Evolutionary conservation across 495 filamentous ascomycete genomes (phyloP).

Genomic region (Chlorociboria aeruginascens): DNA sequence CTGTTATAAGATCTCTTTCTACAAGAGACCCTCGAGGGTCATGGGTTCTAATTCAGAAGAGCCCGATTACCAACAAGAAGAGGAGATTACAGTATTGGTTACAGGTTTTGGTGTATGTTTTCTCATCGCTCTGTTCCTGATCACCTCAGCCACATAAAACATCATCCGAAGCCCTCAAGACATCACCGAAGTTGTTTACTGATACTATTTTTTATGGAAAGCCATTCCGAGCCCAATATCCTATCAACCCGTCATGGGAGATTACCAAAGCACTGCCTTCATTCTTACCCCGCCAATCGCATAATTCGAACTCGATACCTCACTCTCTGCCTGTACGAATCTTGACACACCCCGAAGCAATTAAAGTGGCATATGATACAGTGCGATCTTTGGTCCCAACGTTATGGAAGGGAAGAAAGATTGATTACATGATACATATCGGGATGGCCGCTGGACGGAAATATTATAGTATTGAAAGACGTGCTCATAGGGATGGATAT

Average conservation of each 20-base stretch:
- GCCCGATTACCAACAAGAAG: slow-evolving; percentile 5
- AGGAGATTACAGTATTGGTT: slow-evolving; percentile 54
- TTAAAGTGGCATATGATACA: slow-evolving; percentile 57
- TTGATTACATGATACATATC: slow-evolving; percentile 64
- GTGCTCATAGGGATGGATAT: slow-evolving; percentile 69
- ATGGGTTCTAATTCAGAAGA: slow-evolving; percentile 7
- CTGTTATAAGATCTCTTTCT: not conserved
- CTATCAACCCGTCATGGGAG: slow-evolving; percentile 61
- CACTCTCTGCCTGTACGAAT: slow-evolving; percentile 28
- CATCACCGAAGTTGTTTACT: not conserved
- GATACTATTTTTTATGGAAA: slow-evolving; percentile 21
- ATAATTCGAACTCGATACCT: slow-evolving; percentile 29
- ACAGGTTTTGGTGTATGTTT: slow-evolving; percentile 61
- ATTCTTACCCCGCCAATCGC: slow-evolving; percentile 22
- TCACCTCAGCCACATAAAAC: too few relatives aligned
- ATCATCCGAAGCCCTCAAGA: too few relatives aligned
- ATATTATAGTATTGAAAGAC: slow-evolving; percentile 58
- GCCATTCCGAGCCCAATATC: slow-evolving; percentile 53
- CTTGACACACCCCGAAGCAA: slow-evolving; percentile 41
- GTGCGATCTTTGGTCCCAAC: slow-evolving; percentile 49
- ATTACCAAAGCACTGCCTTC: slow-evolving; percentile 48
- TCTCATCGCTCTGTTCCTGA: not conserved
- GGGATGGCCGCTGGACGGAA: slow-evolving; percentile 64
- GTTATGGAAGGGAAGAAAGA: slow-evolving; percentile 33
- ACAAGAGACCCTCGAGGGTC: not conserved